A percentile compares a stretch with the other conserved stretches of the same genome.
These are phyloP conservation scores for Penstemon davidsonii DNA, from an alignment of 257 asterid species.

Conservation along the genomic window DNA sequence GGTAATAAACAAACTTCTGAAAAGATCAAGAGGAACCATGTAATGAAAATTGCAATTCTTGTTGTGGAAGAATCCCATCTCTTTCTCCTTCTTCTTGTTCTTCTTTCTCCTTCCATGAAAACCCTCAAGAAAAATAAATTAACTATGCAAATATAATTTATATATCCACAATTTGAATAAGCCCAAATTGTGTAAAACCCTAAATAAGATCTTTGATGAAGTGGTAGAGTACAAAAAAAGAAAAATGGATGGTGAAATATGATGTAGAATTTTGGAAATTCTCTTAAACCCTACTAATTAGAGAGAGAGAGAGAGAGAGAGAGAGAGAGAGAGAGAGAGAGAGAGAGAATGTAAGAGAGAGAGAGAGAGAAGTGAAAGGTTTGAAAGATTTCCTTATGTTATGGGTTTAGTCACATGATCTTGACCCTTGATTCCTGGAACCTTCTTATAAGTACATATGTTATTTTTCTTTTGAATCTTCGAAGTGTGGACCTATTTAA, in stretches of 20 bases:
- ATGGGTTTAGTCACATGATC: slow-evolving; percentile 59
- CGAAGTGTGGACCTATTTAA: slow-evolving; percentile 34
- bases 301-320: slow-evolving; percentile 18
- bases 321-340: slow-evolving; percentile 26
- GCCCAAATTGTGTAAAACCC: too few species aligned
- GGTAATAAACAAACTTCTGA: slow-evolving; percentile 33
- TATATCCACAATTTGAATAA: too few species aligned
- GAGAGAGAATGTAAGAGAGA: slow-evolving; percentile 13
- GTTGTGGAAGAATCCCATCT: slow-evolving; percentile 23
- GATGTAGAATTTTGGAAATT: background rate
- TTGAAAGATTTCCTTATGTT: slow-evolving; percentile 41
- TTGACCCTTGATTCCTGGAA: slow-evolving; percentile 58
- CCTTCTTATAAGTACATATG: slow-evolving; percentile 36
- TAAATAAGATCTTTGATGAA: too few species aligned
- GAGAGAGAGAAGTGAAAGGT: background rate
- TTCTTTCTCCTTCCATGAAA: slow-evolving; percentile 17
- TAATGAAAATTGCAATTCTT: slow-evolving; percentile 24
- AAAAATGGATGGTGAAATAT: slow-evolving; percentile 13
- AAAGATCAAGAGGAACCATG: slow-evolving; percentile 36
- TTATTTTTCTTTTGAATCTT: slow-evolving; percentile 29
- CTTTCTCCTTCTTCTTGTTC: slow-evolving; percentile 20
- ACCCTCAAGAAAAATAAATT: slow-evolving; percentile 17
- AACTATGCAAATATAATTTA: too few species aligned
- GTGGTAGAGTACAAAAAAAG: background rate
- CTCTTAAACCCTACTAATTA: slow-evolving; percentile 24